Evolutionary conservation across 2,329 filamentous ascomycete species (phyloP).

Genomic region (Penicillium capsulatum): DNA sequence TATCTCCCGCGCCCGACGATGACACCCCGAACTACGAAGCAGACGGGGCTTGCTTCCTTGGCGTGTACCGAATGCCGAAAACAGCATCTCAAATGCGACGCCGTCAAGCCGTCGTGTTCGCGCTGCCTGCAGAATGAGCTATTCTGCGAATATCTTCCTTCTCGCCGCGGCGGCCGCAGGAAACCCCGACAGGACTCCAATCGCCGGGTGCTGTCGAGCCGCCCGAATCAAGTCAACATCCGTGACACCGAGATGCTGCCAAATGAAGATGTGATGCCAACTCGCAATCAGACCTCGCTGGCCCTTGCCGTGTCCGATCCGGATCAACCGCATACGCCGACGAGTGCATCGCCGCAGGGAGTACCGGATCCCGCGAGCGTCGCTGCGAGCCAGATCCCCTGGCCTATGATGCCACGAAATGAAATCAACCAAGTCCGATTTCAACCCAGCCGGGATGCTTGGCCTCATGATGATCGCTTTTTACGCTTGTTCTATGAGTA

Average conservation of each 20-base stretch:
- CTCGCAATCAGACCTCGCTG: conserved; percentile 8
- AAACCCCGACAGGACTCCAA: conserved; percentile 26
- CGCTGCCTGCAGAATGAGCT: conserved; percentile 57
- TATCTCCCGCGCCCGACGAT: conserved; percentile 4
- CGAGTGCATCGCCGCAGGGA: conserved; percentile 17
- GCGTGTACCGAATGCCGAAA: conserved; percentile 47
- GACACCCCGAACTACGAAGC: conserved; percentile 20
- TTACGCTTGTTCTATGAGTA: conserved; percentile 50
- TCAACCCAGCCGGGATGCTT: conserved; percentile 15
- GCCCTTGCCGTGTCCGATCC: conserved; percentile 4
- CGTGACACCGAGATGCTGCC: conserved; percentile 1
- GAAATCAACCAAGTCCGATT: conserved; percentile 12
- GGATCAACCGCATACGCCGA: conserved; percentile 19
- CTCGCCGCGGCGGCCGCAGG: conserved; percentile 57
- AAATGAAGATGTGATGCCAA: conserved; percentile 2
- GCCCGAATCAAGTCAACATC: conserved; percentile 11
- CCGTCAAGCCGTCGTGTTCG: conserved; percentile 58
- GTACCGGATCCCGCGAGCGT: conserved; percentile 16
- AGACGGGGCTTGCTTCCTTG: conserved; percentile 32
- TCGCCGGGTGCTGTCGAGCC: conserved; percentile 10
- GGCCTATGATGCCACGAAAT: conserved; percentile 20
- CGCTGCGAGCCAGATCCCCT: conserved; percentile 18
- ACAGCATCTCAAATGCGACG: conserved; percentile 71
- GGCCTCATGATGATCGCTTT: conserved; percentile 32
- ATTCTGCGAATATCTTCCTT: conserved; percentile 66